Conservation (phyloP, 208 protist genomes). For the Strigomonas culicis region DNA sequence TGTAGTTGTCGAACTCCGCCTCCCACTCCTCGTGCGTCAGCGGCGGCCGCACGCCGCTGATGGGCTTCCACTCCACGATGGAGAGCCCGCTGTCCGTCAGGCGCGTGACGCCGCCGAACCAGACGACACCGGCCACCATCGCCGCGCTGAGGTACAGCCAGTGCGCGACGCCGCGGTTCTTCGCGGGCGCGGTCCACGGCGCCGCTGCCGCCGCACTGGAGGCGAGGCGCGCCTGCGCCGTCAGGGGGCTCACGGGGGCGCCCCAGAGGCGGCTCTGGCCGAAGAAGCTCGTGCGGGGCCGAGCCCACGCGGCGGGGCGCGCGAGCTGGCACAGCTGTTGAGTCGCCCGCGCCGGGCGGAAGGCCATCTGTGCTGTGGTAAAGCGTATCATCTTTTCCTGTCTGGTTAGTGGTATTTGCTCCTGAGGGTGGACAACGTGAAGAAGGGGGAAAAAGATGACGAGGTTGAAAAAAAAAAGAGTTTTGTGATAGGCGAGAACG, state of each 20-base stretch:
- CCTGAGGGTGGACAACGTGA: background rate
- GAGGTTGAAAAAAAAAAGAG: background rate
- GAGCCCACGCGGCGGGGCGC: no score
- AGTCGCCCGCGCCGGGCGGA: background rate
- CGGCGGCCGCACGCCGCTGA: conserved; percentile 88
- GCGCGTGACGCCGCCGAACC: conserved; percentile 93
- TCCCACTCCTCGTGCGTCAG: conserved; percentile 92
- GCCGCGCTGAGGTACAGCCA: conserved; percentile 89
- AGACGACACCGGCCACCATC: conserved; percentile 89
- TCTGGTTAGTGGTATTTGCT: background rate
- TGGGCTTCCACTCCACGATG: conserved; percentile 94
- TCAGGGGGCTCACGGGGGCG: background rate
- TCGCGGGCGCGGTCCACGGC: conserved; percentile 26
- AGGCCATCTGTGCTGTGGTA: background rate
- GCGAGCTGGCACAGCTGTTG: no score
- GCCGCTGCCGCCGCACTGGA: background rate
- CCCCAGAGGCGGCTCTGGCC: background rate
- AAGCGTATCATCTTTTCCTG: conserved; percentile 2
- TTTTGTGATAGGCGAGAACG: no score
- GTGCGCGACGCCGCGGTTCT: conserved; percentile 66
- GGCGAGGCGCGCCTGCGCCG: background rate
- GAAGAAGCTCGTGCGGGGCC: background rate
- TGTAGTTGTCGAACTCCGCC: conserved; percentile 95
- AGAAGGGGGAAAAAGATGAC: background rate
- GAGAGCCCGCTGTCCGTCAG: conserved; percentile 94